phyloP scores from a whole-genome alignment of 768 basidiomycete species.

The Termitomyces heimii region DNA sequence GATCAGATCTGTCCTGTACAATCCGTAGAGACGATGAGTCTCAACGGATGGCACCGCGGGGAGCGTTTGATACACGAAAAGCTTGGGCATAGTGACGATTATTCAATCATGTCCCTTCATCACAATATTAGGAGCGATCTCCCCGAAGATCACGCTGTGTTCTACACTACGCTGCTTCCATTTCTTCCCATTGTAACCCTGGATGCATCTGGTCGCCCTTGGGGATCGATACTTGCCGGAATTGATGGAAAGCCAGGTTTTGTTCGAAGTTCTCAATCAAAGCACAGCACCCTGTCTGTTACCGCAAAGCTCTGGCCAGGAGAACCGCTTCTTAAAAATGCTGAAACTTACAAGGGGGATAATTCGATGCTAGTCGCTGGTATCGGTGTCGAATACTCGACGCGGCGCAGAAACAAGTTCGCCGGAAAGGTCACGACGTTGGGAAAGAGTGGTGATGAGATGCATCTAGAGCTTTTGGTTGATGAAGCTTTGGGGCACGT shows the following conservation, averaged over 20 bases:
- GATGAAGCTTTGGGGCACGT: conserved; percentile 55
- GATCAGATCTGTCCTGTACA: neutral
- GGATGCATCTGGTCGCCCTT: conserved; percentile 45
- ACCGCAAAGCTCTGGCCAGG: conserved; percentile 43
- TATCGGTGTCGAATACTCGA: conserved; percentile 53
- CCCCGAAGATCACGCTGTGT: conserved; percentile 41
- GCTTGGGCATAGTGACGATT: conserved; percentile 34
- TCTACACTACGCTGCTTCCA: conserved; percentile 41
- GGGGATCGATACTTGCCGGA: conserved; percentile 51
- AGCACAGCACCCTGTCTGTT: conserved; percentile 31
- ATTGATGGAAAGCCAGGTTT: conserved; percentile 41
- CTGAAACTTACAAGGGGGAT: conserved; percentile 9
- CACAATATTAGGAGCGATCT: conserved; percentile 38
- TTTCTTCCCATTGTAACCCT: conserved; percentile 56
- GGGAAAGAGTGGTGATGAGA: conserved; percentile 18
- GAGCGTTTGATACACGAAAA: conserved; percentile 45
- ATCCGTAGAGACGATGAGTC: conserved; percentile 14
- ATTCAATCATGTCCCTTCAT: conserved; percentile 27
- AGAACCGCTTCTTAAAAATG: conserved; percentile 44
- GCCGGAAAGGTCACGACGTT: conserved; percentile 39
- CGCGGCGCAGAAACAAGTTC: conserved; percentile 58
- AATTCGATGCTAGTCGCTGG: conserved; percentile 39
- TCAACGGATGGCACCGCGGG: conserved; percentile 46
- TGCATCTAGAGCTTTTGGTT: conserved; percentile 38
- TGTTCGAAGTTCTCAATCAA: conserved; percentile 25